Percentiles rank a stretch among this genome's conserved stretches.
Conservation (phyloP, 768 basidiomycete species). For the Tylopilus cervinicoccineus region DNA sequence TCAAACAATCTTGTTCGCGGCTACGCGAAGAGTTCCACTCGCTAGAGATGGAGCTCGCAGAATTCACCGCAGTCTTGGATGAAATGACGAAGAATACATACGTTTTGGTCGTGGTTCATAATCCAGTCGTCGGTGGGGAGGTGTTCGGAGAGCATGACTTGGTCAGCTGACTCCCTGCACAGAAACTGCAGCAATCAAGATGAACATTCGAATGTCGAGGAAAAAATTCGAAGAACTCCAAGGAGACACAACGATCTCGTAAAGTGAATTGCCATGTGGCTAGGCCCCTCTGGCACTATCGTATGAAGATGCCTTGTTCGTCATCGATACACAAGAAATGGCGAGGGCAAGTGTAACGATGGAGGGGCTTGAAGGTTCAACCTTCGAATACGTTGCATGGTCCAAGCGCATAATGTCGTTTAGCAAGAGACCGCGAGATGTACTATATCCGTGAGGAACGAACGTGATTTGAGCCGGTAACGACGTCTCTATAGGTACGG, state of each 20-base stretch:
- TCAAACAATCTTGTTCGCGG: constrained; percentile 88
- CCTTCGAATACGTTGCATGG: background rate
- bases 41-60: constrained; percentile 79
- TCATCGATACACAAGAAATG: background rate
- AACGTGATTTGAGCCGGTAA: background rate
- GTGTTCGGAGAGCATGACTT: background rate
- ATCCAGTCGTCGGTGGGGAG: constrained; percentile 77
- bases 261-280: constrained; percentile 4
- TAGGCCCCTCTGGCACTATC: background rate
- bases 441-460: too few species aligned
- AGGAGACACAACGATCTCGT: constrained; percentile 52
- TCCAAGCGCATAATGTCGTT: background rate
- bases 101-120: constrained; percentile 83
- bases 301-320: background rate
- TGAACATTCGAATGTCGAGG: constrained; percentile 85
- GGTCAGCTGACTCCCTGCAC: constrained; percentile 6
- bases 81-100: constrained; percentile 93
- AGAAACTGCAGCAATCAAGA: constrained; percentile 86
- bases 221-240: constrained; percentile 89
- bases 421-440: background rate
- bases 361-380: background rate
- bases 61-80: constrained; percentile 88
- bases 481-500: constrained; percentile 7
- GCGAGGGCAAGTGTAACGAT: background rate
- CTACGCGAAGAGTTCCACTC: constrained; percentile 82